phyloP scores from a whole-genome alignment of 768 basidiomycete species.

The Collybiopsis confluens region DNA sequence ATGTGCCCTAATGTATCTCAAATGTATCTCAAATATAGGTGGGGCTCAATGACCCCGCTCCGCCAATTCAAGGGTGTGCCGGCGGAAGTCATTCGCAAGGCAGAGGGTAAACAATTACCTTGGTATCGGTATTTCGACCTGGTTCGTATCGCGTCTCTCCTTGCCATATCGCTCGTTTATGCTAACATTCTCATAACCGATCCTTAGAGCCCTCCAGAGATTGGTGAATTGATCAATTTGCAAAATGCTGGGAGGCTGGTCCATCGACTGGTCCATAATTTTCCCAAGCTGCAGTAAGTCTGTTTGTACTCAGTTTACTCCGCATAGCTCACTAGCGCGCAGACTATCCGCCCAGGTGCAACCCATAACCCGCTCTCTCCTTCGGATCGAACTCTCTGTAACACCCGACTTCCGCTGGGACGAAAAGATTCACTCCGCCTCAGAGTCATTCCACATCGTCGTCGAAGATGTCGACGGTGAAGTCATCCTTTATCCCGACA shows the following conservation, averaged over 20 bases:
- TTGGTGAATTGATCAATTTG: slow-evolving; percentile 92
- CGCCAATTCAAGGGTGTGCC: slow-evolving; percentile 95
- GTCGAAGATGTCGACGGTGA: slow-evolving; percentile 99
- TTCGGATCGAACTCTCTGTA: slow-evolving; percentile 91
- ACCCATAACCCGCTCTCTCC: slow-evolving; percentile 89
- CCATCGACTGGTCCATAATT: slow-evolving; percentile 89
- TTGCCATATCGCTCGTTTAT: slow-evolving; percentile 4
- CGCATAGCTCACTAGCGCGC: not conserved
- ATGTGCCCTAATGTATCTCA: too few species aligned
- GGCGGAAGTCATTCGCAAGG: slow-evolving; percentile 78
- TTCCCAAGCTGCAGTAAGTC: slow-evolving; percentile 88
- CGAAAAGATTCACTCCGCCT: slow-evolving; percentile 82
- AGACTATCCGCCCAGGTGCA: slow-evolving; percentile 94
- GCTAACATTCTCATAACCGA: too few species aligned
- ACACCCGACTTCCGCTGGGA: slow-evolving; percentile 99
- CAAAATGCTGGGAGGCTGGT: slow-evolving; percentile 91
- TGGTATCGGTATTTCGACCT: slow-evolving; percentile 98
- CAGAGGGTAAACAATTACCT: slow-evolving; percentile 97
- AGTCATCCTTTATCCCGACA: slow-evolving; percentile 91
- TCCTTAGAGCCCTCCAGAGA: slow-evolving; percentile 77
- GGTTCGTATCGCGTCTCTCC: slow-evolving; percentile 24
- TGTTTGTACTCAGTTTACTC: not conserved
- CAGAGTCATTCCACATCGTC: slow-evolving; percentile 89
- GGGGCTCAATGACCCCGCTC: slow-evolving; percentile 96
- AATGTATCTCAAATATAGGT: too few species aligned